Evolutionary conservation across 164 flowering plant species (phyloP), one percentile per base, ranked within the genome.

Genomic region (Sextonia rubra): DNA sequence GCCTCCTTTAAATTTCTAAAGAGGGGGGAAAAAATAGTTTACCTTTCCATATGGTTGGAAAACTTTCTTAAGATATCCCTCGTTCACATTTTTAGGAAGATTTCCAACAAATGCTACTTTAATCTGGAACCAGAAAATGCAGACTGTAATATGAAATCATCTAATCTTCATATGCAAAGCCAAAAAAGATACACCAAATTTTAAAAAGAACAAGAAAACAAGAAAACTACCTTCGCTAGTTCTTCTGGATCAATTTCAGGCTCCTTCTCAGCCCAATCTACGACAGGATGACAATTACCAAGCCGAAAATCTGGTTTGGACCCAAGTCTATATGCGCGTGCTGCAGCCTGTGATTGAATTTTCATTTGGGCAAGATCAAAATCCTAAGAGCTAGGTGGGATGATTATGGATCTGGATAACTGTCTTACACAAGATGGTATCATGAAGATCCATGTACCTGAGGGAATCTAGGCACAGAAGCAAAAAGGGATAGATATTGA

Each of bases 341-440:
- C 82, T 3, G 86, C 86, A 69, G 86, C 84, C 86, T 84, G 86
- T 80, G 81, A 74, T 83, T 73, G 71, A 77, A 79, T 79, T 79
- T 77, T 56, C 71, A 73, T 72, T 75, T 71, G 76, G 80, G 74
- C 9, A 37, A 58, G 75, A 76, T 78, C 73, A 76, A 80, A 74
- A 74, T 62, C 74, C 69, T 77, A 68, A 67, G 49, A 68, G 47
- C 66, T 74, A 64, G 63, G 63, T 22, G 48, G 70, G 49, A 47
- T 69, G 69, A 66, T 60, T 66, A 48, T 65, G 73, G 81, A 75
- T 69, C 63, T 69, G 78, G 65, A 64, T 58, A 67, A 9, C 64
- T 22, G 27, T 55, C 32, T 26, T 44, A 30, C 3, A 60, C 74
- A 56, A 44, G 76, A 69, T 62, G 47, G 44, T 69, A 64, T 27